Evolutionary conservation across 345 rosid genomes (phyloP), one percentile per base, ranked within the genome.

Genomic region (Syzygium oleosum): DNA sequence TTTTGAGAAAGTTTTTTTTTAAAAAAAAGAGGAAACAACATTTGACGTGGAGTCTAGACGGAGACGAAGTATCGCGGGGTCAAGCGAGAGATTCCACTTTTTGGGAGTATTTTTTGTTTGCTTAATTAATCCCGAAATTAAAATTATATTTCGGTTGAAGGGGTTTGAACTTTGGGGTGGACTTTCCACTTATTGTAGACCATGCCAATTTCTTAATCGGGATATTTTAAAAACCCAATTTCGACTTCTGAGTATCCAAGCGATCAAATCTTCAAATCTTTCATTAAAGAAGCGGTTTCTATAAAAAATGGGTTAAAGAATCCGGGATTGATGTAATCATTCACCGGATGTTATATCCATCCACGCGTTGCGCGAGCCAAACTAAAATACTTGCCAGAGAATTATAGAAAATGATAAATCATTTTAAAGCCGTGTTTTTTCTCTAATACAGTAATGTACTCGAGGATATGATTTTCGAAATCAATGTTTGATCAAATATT

Each of bases 401-500:
- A 34, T 17, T 0, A 8, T 22, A 21, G 4, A 8, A 29, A 65
- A 15, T 17, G 43, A 68, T 31, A 2, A 2, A 16, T 1, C 12
- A 6, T 68, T 31, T 17, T 43, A 68, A 68, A 53, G 5, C 1
- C 21, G 2, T 19, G 6, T 1, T 5, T 53, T 52, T 53, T 6
- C 8, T 2, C 55, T 16, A 43, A 43, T 43, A 43, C 7, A 43
- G 46, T 6, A 43, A 43, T 6, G 46, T 6, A 6, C 46, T 43
- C 46, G 3, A 68, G 3, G 11, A 68, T 9, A 68, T 17, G 1
- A 68, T 17, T 68, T 9, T 34, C 12, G 13, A 31, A 68, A 68
- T 17, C 7, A 1, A 34, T 0, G 46, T 34, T 16, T 0, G 3
- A 16, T 9, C 1, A 31, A 9, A 31, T 34, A 8, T 25, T 68